phyloP scores from a whole-genome alignment of 23 red algal genomes.

The Chondrus crispus region DNA sequence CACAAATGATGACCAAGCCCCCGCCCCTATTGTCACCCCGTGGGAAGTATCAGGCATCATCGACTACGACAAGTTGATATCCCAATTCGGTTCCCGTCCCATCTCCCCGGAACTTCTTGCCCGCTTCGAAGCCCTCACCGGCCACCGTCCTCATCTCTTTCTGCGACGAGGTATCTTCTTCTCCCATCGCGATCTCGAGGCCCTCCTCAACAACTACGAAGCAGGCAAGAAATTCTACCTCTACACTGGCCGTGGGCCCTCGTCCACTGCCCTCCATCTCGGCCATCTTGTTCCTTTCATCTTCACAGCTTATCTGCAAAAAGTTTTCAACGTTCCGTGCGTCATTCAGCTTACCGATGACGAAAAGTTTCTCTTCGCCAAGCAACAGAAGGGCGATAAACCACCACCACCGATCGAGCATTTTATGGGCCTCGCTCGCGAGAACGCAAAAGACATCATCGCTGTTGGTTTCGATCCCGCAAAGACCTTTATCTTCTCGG shows the following conservation, averaged over 20 bases:
- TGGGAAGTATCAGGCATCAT: constrained; percentile 86
- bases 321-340: constrained; percentile 69
- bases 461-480: constrained; percentile 91
- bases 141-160: constrained; percentile 73
- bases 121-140: constrained; percentile 78
- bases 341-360: constrained; percentile 99
- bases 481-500: constrained; percentile 87
- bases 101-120: constrained; percentile 50
- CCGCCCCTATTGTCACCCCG: constrained; percentile 70
- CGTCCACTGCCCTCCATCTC: constrained; percentile 75
- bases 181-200: constrained; percentile 86
- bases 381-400: constrained; percentile 53
- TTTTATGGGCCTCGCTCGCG: constrained; percentile 70
- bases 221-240: constrained; percentile 86
- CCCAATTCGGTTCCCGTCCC: constrained; percentile 74
- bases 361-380: constrained; percentile 98
- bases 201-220: constrained; percentile 82
- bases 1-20: not conserved
- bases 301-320: constrained; percentile 92
- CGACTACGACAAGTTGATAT: constrained; percentile 91
- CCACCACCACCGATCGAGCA: constrained; percentile 56
- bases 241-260: constrained; percentile 95
- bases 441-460: constrained; percentile 97
- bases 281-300: constrained; percentile 95
- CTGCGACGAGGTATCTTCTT: constrained; percentile 93